Evolutionary conservation across 331 rosid genomes (phyloP), one percentile per base, ranked within the genome.

Genomic region (Phaseolus coccineus): DNA sequence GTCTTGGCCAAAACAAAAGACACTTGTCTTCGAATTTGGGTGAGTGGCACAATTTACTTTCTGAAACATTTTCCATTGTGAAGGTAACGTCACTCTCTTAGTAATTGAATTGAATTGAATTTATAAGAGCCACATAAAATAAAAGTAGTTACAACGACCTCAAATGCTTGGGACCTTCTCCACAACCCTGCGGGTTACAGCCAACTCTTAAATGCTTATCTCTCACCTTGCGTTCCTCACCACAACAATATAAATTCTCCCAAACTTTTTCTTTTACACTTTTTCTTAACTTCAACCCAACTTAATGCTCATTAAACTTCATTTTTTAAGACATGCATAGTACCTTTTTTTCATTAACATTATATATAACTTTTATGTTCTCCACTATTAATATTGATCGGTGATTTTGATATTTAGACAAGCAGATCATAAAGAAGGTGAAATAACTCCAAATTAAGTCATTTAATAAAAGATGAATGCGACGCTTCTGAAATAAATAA

Each of bases 121-220:
- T 16, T 37, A 57, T 50, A 22, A 83, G 25, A 58, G 48, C 79
- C 82, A 72, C 76, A 28, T 13, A 11, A 50, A 71, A 19, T 5
- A 37, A 12, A 1, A 59, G 31, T 16, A 12, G 25, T 77, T 83
- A 11, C 44, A 56, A 35, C 25, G 73, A 37, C 81, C 77, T 51
- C 74, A 73, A 7, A 39, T 50, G 4, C 22, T 27, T 3, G 55
- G 83, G 84, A 30, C 74, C 63, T 51, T 3, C 9, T 59, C 63
- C 9, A 68, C 63, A 30, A 35, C n/a, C 73, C 10, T 58, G 22
- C 0, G 44, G 13, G 48, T 37, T 61, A 27, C 57, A 25, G 51
- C 76, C 63, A 67, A 4, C 52, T 65, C 33, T 66, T 66, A 22
- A 50, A 66, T 47, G 59, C 30, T 48, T 37, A 58, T 69, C 57